Evolutionary conservation across 345 rosid species (phyloP).

Genomic region (Rhizophora apiculata): DNA sequence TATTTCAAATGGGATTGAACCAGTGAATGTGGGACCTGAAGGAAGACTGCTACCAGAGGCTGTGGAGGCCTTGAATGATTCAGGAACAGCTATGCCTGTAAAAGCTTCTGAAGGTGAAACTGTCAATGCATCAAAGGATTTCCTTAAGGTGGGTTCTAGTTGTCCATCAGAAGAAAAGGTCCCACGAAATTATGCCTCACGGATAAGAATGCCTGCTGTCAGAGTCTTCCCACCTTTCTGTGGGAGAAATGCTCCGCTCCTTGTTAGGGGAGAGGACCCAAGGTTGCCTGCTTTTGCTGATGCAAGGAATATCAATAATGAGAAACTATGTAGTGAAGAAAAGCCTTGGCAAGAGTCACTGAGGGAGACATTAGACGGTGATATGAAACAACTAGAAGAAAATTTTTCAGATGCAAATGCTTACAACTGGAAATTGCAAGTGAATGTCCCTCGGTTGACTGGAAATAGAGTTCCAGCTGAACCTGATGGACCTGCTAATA

Average conservation of each 20-base stretch:
- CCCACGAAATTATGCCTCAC: constrained; percentile 33
- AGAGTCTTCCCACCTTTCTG: constrained; percentile 55
- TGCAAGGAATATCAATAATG: constrained; percentile 18
- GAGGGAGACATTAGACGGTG: constrained; percentile 6
- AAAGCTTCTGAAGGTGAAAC: constrained; percentile 8
- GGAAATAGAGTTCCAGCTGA: constrained; percentile 18
- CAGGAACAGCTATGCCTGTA: constrained; percentile 7
- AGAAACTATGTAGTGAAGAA: constrained; percentile 19
- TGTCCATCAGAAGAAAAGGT: constrained; percentile 10
- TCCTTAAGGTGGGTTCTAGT: constrained; percentile 13
- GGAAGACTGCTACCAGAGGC: constrained; percentile 10
- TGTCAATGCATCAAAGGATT: constrained; percentile 12
- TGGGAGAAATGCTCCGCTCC: constrained; percentile 39
- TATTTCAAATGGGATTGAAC: constrained; percentile 1
- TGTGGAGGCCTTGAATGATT: not conserved
- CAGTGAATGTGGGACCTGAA: constrained; percentile 1
- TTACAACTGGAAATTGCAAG: constrained; percentile 8
- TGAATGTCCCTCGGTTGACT: constrained; percentile 1
- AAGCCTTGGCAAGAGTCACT: constrained; percentile 1
- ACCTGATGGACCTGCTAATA: constrained; percentile 7
- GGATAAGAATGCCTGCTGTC: constrained; percentile 44
- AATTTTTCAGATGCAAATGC: constrained; percentile 5
- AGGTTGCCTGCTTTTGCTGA: constrained; percentile 7
- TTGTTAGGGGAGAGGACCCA: constrained; percentile 13
- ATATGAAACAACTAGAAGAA: constrained; percentile 22